Base-by-base conservation (phyloP, 1,139 yeast species). In the Blastobotrys raffinosifermentans region DNA sequence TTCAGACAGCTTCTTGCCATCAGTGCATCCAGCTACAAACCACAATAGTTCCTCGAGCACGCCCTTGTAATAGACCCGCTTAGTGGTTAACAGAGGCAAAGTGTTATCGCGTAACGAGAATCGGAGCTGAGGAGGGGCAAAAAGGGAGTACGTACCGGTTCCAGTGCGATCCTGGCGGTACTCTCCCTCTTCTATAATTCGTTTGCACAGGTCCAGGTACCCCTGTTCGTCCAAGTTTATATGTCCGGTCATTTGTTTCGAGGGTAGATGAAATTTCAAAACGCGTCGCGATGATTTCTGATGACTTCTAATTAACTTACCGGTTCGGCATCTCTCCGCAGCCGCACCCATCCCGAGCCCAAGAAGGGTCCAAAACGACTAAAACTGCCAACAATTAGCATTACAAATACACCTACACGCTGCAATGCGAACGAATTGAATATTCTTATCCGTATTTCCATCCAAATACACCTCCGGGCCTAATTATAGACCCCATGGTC, bases 151-250 rank as follows among this genome's bases (percentile, higher is more conserved):
- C 1, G 98, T 93, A 8, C 99, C 99, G 0, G 98, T 91, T 1
- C 98, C 99, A 1, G 99, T 91, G 57, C 99, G 72, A 58, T 91
- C 99, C 4, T 93, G 87, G 44, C 99, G 78, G 50, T 73, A 73
- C 58, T 91, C 97, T 26, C 98, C 98, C 47, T 82, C 76, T 3
- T 72, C 69, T 21, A 91, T 78, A 58, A 93, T 91, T 9, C 74
- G 67, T 41, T 69, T 64, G 58, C 97, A 86, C 34, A 91, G 73
- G 48, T 85, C 89, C 26, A 91, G 73, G 58, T 91, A 91, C 10
- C 87, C 89, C 52, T 77, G 81, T 61, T 91, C 99, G 47, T 84
- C 89, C 2, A 40, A 21, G 50, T 73, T 75, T 20, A 39, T 29
- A 9, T 20, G 13, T 7, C 9, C 29, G 7, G 37, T 27, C 31